These are phyloP conservation scores for Hypoxylon sp. DNA, from an alignment of 2,329 filamentous ascomycete species.

Conservation along the genomic window DNA sequence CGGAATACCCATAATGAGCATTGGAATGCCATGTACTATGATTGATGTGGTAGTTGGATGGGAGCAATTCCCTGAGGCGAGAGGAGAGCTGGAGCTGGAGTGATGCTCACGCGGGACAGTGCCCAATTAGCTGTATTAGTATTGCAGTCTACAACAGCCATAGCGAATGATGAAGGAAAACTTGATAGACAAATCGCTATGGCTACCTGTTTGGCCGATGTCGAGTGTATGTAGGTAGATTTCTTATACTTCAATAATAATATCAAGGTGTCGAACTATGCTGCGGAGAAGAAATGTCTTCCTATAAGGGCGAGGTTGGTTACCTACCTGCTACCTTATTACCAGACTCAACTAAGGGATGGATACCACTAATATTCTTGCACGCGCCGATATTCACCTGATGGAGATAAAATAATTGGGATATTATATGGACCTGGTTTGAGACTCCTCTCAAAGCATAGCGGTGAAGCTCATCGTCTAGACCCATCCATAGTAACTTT, in stretches of 20 bases:
- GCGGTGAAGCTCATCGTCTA: neutral
- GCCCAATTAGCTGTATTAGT: constrained; percentile 36
- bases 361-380: neutral
- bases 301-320: neutral
- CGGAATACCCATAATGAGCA: constrained; percentile 22
- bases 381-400: neutral
- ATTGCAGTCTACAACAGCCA: constrained; percentile 21
- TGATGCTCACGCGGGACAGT: constrained; percentile 31
- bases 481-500: neutral
- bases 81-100: constrained; percentile 21
- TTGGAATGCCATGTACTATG: constrained; percentile 32
- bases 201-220: neutral
- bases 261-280: neutral
- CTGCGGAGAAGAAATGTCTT: neutral
- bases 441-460: neutral
- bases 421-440: neutral
- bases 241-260: too few species aligned
- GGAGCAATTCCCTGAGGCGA: constrained; percentile 9
- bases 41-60: constrained; percentile 33
- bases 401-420: neutral
- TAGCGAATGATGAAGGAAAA: constrained; percentile 24
- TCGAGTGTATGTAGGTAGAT: neutral
- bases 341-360: neutral
- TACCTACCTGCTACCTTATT: too few species aligned
- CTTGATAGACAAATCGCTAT: constrained; percentile 3